Percentiles rank a stretch among this genome's conserved stretches.
These are phyloP conservation scores for Pythium phragmiticola DNA, from an alignment of 352 stramenopile genomes.

Conservation along the genomic window DNA sequence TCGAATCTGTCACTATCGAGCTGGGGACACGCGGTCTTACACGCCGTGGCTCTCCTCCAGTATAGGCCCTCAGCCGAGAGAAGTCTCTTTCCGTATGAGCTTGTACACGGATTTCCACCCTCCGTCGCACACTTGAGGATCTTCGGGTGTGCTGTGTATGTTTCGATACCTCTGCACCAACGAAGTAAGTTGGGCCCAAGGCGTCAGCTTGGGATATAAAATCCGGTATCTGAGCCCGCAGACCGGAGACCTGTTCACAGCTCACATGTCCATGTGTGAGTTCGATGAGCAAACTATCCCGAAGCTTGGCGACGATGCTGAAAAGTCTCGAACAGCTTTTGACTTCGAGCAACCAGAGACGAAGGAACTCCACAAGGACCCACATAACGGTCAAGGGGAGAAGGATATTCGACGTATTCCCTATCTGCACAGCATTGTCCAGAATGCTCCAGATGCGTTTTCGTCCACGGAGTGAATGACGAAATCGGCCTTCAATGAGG, in stretches of 20 bases:
- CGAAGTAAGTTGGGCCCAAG: conserved; percentile 19
- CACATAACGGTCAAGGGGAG: conserved; percentile 24
- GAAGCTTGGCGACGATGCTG: conserved; percentile 19
- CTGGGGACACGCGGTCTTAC: conserved; percentile 19
- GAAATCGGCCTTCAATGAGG: conserved; percentile 12
- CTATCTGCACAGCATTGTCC: conserved; percentile 17
- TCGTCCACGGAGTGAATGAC: conserved; percentile 21
- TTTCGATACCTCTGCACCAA: conserved; percentile 21
- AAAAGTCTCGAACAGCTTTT: conserved; percentile 6
- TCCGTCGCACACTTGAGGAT: conserved; percentile 10
- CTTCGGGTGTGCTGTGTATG: conserved; percentile 21
- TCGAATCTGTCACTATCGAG: conserved; percentile 16
- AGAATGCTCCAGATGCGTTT: conserved; percentile 22
- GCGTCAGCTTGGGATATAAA: conserved; percentile 23
- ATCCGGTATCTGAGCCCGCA: conserved; percentile 22
- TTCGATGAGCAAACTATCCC: conserved; percentile 24
- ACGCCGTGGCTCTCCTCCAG: conserved; percentile 12
- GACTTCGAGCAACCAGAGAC: conserved; percentile 20
- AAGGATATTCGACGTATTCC: conserved; percentile 24
- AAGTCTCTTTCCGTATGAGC: conserved; percentile 10
- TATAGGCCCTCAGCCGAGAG: conserved; percentile 14
- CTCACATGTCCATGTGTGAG: conserved; percentile 25
- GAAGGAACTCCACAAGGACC: conserved; percentile 13
- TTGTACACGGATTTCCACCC: conserved; percentile 12
- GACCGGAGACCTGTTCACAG: conserved; percentile 26